Base-by-base conservation (phyloP, 371 early-diverging fungal genomes). In the Capniomyces stellatus region DNA sequence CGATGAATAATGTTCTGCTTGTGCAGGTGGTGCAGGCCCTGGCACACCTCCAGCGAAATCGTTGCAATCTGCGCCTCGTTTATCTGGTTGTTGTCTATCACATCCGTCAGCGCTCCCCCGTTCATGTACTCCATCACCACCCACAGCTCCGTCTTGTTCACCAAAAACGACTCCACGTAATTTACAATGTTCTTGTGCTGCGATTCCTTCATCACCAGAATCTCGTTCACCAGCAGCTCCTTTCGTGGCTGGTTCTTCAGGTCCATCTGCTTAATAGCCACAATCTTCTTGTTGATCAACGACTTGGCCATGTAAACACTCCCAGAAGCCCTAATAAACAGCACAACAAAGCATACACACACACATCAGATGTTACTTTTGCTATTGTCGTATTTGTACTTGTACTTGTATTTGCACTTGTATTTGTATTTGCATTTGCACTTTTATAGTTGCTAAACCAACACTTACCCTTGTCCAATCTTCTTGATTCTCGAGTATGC, bases 81-180 rank as follows among this genome's bases (percentile, higher is more conserved):
- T 75, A 97, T 73, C 49, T 80, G 80, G 64, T 87, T 89, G 70
- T 84, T 82, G 57, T 93, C 94, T 65, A 97, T 92, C 23, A 94
- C 83, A 62, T 97, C 96, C 4, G 94, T 97, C 66, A 97, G 68
- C 10, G 94, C 81, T 29, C 98, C 98, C 28, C 93, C 96, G 65
- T 94, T 93, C 96, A 97, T 97, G 71, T 83, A 91, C 71, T 97
- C 98, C 92, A 97, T 92, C 24, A 97, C 83, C 6, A 97, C 92
- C 98, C 98, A 97, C 50, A 97, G 70, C 30, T 93, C 94, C 42
- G 73, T 67, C 48, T 70, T 72, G 55, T 75, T 76, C 44, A 89
- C 76, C 56, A 96, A 66, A 73, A 83, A 96, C 2, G 85, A 73
- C 66, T 94, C 93, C 29, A 91, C 71, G 64, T 78, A 94, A 67